Percentiles rank a stretch among this genome's conserved stretches.
These are phyloP conservation scores for Saksenaea oblongispora DNA, from an alignment of 371 early-diverging fungal genomes.

Conservation along the genomic window DNA sequence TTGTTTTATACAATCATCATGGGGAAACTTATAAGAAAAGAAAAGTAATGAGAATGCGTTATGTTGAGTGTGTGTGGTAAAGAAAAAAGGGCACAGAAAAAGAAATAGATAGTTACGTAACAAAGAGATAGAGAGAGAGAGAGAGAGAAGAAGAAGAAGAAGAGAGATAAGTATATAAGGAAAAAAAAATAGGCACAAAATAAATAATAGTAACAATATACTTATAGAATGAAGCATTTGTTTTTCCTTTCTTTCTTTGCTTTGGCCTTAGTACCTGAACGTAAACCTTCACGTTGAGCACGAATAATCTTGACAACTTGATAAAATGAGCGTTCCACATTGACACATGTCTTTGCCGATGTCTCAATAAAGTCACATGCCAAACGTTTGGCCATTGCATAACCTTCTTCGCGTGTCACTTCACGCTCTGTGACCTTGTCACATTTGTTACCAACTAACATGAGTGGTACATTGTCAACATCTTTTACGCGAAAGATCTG, in stretches of 20 bases:
- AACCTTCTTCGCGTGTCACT: slow-evolving; percentile 76
- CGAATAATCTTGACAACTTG: slow-evolving; percentile 62
- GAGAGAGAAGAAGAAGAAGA: slow-evolving; percentile 9
- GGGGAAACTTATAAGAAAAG: slow-evolving; percentile 5
- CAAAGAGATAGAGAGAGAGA: too few relatives aligned
- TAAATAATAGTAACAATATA: slow-evolving; percentile 9
- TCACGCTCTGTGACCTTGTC: slow-evolving; percentile 76
- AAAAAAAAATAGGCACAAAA: slow-evolving; percentile 3
- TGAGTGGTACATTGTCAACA: slow-evolving; percentile 75
- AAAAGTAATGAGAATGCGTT: slow-evolving; percentile 8
- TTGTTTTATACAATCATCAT: slow-evolving; percentile 3
- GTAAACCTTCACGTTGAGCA: slow-evolving; percentile 43
- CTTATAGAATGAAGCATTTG: slow-evolving; percentile 36
- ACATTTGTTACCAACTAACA: slow-evolving; percentile 91
- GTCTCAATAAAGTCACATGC: slow-evolving; percentile 81
- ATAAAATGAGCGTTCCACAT: slow-evolving; percentile 73
- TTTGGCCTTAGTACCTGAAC: slow-evolving; percentile 22
- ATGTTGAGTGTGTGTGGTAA: not conserved
- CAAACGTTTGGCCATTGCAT: slow-evolving; percentile 67
- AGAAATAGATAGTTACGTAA: slow-evolving; percentile 5
- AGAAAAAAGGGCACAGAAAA: not conserved
- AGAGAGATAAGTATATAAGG: slow-evolving; percentile 6
- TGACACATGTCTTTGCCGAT: slow-evolving; percentile 82
- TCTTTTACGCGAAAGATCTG: slow-evolving; percentile 85
- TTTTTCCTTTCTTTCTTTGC: slow-evolving; percentile 39